Conservation (phyloP, 2,329 filamentous ascomycete genomes). For the Endoconidiophora polonica region DNA sequence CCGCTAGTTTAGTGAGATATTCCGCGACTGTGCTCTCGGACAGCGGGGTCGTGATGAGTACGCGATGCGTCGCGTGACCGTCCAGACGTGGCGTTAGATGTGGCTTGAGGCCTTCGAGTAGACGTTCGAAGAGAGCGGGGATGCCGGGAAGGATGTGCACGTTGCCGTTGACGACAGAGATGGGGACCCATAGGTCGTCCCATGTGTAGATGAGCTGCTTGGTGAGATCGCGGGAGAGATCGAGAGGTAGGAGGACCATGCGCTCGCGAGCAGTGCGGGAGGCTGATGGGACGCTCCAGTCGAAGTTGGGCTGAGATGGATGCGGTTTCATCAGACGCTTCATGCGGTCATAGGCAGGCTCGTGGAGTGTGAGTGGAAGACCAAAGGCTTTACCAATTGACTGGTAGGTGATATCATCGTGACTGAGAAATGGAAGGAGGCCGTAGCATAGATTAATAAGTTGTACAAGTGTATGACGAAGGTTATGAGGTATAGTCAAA, state of each 20-base stretch:
- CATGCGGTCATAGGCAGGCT: slow-evolving; percentile 67
- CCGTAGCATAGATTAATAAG: neutral
- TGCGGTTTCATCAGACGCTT: slow-evolving; percentile 60
- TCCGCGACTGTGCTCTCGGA: slow-evolving; percentile 71
- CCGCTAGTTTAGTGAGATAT: slow-evolving; percentile 67
- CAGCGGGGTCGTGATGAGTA: slow-evolving; percentile 75
- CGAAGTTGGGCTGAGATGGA: slow-evolving; percentile 56
- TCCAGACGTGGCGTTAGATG: slow-evolving; percentile 50
- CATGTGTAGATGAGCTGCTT: slow-evolving; percentile 65
- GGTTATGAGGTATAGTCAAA: too few relatives aligned
- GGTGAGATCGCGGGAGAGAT: slow-evolving; percentile 44
- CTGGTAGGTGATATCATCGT: slow-evolving; percentile 95
- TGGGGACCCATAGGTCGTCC: slow-evolving; percentile 79
- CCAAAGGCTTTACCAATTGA: slow-evolving; percentile 83
- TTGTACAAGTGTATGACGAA: too few relatives aligned
- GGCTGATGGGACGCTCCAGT: slow-evolving; percentile 70
- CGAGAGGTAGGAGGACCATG: slow-evolving; percentile 77
- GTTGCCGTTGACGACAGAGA: slow-evolving; percentile 80
- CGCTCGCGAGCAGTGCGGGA: slow-evolving; percentile 65
- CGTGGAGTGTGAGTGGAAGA: slow-evolving; percentile 59
- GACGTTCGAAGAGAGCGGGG: slow-evolving; percentile 60
- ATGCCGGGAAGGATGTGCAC: slow-evolving; percentile 86
- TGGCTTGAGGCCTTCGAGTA: slow-evolving; percentile 64
- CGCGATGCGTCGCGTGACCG: slow-evolving; percentile 57
- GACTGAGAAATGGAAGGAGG: slow-evolving; percentile 31